Evolutionary conservation across 2,329 filamentous ascomycete species (phyloP).

Genomic region (Pyricularia grisea): DNA sequence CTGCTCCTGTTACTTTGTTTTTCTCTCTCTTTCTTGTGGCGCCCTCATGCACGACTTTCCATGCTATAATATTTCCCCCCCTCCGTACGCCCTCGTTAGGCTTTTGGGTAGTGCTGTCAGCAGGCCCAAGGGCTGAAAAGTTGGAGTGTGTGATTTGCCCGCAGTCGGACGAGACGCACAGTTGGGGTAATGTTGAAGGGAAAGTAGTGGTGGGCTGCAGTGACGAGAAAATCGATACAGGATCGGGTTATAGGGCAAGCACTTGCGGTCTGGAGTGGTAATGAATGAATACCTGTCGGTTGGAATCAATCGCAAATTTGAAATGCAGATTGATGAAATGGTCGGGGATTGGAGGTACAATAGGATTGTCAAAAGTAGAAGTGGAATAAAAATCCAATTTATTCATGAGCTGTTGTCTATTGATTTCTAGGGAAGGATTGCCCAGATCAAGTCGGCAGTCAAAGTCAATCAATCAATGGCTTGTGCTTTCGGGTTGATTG

Average conservation of each 20-base stretch:
- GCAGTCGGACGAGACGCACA: neutral
- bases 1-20: neutral
- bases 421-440: neutral
- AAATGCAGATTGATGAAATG: neutral
- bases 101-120: neutral
- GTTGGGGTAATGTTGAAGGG: neutral
- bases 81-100: neutral
- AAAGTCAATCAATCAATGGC: neutral
- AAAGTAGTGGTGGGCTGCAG: neutral
- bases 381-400: neutral
- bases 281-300: neutral
- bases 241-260: neutral
- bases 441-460: neutral
- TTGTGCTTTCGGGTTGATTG: neutral
- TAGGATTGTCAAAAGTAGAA: neutral
- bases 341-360: neutral
- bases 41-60: neutral
- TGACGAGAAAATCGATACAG: neutral
- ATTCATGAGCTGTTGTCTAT: neutral
- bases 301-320: neutral
- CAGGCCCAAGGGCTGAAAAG: neutral
- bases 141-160: neutral
- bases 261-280: neutral
- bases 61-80: neutral
- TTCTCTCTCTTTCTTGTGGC: neutral